Evolutionary conservation across 257 asterid genomes (phyloP).

Genomic region (Gardenia jasminoides): DNA sequence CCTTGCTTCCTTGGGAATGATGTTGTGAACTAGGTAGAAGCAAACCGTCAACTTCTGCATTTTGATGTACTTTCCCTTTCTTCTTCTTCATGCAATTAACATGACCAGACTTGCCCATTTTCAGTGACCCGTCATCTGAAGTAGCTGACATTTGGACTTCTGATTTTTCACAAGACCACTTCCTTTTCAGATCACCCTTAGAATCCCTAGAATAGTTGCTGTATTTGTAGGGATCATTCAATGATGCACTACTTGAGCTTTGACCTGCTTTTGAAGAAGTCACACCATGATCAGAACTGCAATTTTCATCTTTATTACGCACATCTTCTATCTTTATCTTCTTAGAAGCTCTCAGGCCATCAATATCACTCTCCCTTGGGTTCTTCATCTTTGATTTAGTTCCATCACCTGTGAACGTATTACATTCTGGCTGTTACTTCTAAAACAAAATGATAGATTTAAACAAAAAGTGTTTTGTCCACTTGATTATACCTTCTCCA

Average conservation of each 20-base stretch:
- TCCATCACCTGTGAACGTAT: slow-evolving; percentile 40
- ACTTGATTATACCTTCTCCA: slow-evolving; percentile 52
- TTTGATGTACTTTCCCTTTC: slow-evolving; percentile 44
- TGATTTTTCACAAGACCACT: slow-evolving; percentile 27
- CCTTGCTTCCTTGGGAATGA: slow-evolving; percentile 40
- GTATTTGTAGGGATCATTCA: slow-evolving; percentile 40
- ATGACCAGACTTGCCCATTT: slow-evolving; percentile 40
- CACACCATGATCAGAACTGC: slow-evolving; percentile 53
- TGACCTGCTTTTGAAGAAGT: slow-evolving; percentile 54
- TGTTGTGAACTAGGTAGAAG: slow-evolving; percentile 32
- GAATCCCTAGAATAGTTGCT: slow-evolving; percentile 38
- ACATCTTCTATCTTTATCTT: slow-evolving; percentile 58
- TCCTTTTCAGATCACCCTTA: slow-evolving; percentile 38
- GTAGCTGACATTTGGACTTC: slow-evolving; percentile 39
- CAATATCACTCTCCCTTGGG: slow-evolving; percentile 57
- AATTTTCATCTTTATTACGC: slow-evolving; percentile 48
- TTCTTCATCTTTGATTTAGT: slow-evolving; percentile 44
- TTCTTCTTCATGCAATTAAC: slow-evolving; percentile 57
- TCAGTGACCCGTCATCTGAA: slow-evolving; percentile 46
- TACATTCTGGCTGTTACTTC: slow-evolving; percentile 10
- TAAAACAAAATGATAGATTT: slow-evolving; percentile 2
- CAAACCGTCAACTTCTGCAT: slow-evolving; percentile 30
- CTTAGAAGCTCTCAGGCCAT: slow-evolving; percentile 59
- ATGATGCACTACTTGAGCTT: slow-evolving; percentile 45
- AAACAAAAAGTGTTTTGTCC: slow-evolving; percentile 16